These are phyloP conservation scores for Breviolum minutum DNA, from an alignment of 73 alveolate species.

Conservation along the genomic window DNA sequence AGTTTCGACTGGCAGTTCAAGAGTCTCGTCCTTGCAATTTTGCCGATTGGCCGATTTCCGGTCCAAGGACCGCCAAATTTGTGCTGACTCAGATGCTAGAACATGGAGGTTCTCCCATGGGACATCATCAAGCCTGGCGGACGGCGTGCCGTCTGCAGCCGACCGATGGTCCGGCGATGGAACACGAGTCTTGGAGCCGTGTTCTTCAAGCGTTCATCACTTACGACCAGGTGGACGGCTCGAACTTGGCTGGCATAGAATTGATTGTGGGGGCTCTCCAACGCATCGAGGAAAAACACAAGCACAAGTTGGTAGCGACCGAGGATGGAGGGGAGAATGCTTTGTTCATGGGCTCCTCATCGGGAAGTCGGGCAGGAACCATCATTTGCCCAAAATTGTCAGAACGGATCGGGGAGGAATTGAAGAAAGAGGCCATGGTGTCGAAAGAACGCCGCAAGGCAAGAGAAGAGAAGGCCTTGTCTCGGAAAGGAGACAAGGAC, in stretches of 20 bases:
- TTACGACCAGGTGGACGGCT: slow-evolving; percentile 38
- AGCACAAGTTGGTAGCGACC: background rate
- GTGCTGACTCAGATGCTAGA: slow-evolving; percentile 49
- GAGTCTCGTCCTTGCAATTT: background rate
- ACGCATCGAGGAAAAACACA: slow-evolving; percentile 54
- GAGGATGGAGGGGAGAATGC: slow-evolving; percentile 40
- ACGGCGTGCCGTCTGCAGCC: slow-evolving; percentile 35
- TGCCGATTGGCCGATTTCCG: slow-evolving; percentile 24
- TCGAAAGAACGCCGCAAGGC: slow-evolving; percentile 67
- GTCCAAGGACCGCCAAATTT: background rate
- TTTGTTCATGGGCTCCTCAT: background rate
- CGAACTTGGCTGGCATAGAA: slow-evolving; percentile 23
- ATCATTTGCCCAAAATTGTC: slow-evolving; percentile 7
- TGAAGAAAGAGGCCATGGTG: slow-evolving; percentile 22
- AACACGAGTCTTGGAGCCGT: slow-evolving; percentile 25
- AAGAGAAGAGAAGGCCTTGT: slow-evolving; percentile 1
- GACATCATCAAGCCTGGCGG: slow-evolving; percentile 39
- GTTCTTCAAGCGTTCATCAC: background rate
- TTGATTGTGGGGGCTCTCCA: slow-evolving; percentile 1
- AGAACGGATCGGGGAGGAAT: slow-evolving; percentile 36
- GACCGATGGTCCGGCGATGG: slow-evolving; percentile 30
- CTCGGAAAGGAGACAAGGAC: background rate
- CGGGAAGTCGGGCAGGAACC: background rate
- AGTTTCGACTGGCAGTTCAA: background rate
- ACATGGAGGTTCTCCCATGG: slow-evolving; percentile 8